These are phyloP conservation scores for Yarrowia deformans DNA, from an alignment of 805 yeast genomes.

Conservation along the genomic window DNA sequence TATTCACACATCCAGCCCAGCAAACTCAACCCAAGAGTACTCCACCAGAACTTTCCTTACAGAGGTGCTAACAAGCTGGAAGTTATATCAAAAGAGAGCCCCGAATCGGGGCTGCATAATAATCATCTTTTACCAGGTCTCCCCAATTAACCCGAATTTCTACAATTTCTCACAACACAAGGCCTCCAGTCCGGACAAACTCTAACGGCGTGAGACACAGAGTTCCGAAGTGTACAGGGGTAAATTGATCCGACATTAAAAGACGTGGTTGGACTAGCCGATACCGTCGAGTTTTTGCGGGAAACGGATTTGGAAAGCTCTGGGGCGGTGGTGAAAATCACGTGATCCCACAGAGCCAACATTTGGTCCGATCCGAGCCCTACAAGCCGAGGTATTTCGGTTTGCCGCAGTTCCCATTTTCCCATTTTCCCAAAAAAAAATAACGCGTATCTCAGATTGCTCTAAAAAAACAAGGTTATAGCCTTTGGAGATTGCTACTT, in stretches of 20 bases:
- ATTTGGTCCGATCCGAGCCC: background rate
- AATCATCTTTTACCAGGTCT: background rate
- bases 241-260: background rate
- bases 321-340: background rate
- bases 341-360: background rate
- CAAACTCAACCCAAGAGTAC: too few relatives aligned
- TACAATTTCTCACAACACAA: background rate
- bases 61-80: too few relatives aligned
- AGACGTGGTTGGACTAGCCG: background rate
- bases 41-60: too few relatives aligned
- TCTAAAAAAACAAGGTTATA: background rate
- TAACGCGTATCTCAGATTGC: slow-evolving; percentile 12
- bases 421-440: background rate
- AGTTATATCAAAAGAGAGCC: background rate
- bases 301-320: background rate
- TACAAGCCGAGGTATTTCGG: too few relatives aligned
- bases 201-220: background rate
- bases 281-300: background rate
- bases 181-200: background rate
- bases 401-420: too few relatives aligned
- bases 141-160: background rate
- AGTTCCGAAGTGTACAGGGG: slow-evolving; percentile 1
- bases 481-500: slow-evolving; percentile 16
- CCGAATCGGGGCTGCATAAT: background rate
- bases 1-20: too few relatives aligned